Percentiles rank a stretch among this genome's conserved stretches.
Evolutionary conservation across 2,329 filamentous ascomycete species (phyloP).

Genomic region (Phyllosticta citribraziliensis): DNA sequence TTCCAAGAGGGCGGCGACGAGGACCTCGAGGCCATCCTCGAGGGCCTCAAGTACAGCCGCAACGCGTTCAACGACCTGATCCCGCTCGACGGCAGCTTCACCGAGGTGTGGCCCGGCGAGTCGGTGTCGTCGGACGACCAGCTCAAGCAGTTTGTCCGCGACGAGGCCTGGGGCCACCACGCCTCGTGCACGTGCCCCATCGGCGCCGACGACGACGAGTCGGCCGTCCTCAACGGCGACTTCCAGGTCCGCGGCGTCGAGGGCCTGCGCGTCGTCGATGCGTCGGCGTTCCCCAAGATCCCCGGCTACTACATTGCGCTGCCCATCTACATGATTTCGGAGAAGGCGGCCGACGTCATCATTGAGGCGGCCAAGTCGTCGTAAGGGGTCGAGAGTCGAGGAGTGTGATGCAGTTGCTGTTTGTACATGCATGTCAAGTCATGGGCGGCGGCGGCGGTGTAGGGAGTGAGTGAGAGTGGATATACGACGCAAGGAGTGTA

Average conservation of each 20-base stretch:
- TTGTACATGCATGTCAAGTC: no score
- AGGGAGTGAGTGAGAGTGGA: background rate
- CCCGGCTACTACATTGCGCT: slow-evolving; percentile 45
- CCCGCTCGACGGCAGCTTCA: slow-evolving; percentile 23
- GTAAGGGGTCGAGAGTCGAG: background rate
- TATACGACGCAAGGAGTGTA: background rate
- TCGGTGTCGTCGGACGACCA: slow-evolving; percentile 34
- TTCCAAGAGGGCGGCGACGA: slow-evolving; percentile 39
- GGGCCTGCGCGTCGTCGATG: slow-evolving; percentile 53
- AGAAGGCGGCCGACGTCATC: slow-evolving; percentile 49
- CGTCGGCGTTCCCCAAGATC: slow-evolving; percentile 46
- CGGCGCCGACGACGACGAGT: slow-evolving; percentile 42
- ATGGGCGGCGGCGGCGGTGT: background rate
- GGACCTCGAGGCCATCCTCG: slow-evolving; percentile 43
- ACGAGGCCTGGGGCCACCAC: slow-evolving; percentile 40
- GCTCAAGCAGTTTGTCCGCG: slow-evolving; percentile 25
- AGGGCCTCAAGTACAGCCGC: slow-evolving; percentile 46
- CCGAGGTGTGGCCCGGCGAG: slow-evolving; percentile 33
- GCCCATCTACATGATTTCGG: slow-evolving; percentile 46
- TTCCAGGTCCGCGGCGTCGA: slow-evolving; percentile 49
- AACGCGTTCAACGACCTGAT: slow-evolving; percentile 21
- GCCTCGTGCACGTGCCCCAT: slow-evolving; percentile 47
- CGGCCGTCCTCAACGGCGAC: slow-evolving; percentile 46
- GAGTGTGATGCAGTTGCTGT: background rate
- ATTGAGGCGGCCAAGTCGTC: slow-evolving; percentile 1